phyloP scores from a whole-genome alignment of 2,329 filamentous ascomycete genomes.

The Hymenoscyphus repandus region DNA sequence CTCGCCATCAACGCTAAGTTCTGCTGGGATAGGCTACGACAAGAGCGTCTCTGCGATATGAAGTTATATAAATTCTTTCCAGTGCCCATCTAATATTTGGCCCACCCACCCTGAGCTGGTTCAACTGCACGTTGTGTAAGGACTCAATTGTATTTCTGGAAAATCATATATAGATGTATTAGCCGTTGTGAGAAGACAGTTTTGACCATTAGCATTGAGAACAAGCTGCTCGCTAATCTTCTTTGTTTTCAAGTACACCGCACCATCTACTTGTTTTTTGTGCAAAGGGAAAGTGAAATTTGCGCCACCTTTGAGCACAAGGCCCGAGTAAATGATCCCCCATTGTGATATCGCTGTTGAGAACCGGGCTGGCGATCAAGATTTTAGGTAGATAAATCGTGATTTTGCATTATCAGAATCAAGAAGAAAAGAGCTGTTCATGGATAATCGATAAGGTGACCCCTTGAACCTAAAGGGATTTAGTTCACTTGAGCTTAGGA shows the following conservation, averaged over 20 bases:
- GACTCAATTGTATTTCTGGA: neutral
- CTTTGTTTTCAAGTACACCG: neutral
- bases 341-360: too few relatives aligned
- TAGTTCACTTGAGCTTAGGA: too few relatives aligned
- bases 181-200: neutral
- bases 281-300: neutral
- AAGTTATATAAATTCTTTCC: constrained; percentile 1
- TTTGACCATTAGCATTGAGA: neutral
- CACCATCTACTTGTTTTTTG: neutral
- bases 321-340: too few relatives aligned
- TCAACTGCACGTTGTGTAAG: neutral
- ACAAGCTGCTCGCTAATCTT: neutral
- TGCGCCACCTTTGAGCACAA: too few relatives aligned
- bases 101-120: neutral
- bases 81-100: neutral
- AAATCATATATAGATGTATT: neutral
- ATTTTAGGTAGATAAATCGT: too few relatives aligned
- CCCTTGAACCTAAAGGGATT: too few relatives aligned
- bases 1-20: neutral
- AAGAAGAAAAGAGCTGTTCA: too few relatives aligned
- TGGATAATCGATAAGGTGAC: too few relatives aligned
- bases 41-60: neutral
- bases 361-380: too few relatives aligned
- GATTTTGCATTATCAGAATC: too few relatives aligned
- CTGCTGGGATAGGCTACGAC: neutral